Evolutionary conservation across 2,329 filamentous ascomycete species (phyloP).

Genomic region (Sodiomyces alkalinus): DNA sequence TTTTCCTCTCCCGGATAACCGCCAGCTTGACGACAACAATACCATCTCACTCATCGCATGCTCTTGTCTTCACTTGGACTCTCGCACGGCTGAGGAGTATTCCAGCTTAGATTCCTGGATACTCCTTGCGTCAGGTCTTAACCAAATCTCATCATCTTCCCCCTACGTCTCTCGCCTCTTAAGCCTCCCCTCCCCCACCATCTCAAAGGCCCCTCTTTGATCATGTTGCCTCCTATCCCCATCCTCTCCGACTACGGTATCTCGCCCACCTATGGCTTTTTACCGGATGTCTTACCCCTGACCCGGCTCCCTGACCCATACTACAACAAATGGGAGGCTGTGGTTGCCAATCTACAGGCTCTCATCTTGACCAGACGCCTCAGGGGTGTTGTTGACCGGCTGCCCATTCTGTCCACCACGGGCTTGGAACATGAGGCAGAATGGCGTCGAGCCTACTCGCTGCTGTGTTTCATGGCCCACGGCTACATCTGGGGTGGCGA

Average conservation of each 20-base stretch:
- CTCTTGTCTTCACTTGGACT: conserved; percentile 7
- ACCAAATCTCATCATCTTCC: conserved; percentile 6
- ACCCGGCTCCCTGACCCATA: conserved; percentile 73
- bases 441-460: conserved; percentile 85
- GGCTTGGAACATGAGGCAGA: conserved; percentile 72
- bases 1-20: no score
- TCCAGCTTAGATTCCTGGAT: conserved; percentile 38
- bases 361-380: conserved; percentile 76
- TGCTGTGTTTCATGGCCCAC: conserved; percentile 84
- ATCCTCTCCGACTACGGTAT: conserved; percentile 64
- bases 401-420: conserved; percentile 72
- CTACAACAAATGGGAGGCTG: conserved; percentile 88
- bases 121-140: conserved; percentile 46
- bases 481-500: conserved; percentile 95
- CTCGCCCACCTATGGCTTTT: conserved; percentile 67
- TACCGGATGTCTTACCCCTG: conserved; percentile 68
- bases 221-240: conserved; percentile 46
- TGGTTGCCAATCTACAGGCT: conserved; percentile 72
- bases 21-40: no score
- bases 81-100: conserved; percentile 49
- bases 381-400: conserved; percentile 59
- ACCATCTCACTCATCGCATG: no score
- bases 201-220: not conserved
- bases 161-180: conserved; percentile 6
- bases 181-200: not conserved